Percentiles rank a stretch among this genome's conserved stretches.
Conservation (phyloP, 164 flowering plant genomes). For the Piper betle region DNA sequence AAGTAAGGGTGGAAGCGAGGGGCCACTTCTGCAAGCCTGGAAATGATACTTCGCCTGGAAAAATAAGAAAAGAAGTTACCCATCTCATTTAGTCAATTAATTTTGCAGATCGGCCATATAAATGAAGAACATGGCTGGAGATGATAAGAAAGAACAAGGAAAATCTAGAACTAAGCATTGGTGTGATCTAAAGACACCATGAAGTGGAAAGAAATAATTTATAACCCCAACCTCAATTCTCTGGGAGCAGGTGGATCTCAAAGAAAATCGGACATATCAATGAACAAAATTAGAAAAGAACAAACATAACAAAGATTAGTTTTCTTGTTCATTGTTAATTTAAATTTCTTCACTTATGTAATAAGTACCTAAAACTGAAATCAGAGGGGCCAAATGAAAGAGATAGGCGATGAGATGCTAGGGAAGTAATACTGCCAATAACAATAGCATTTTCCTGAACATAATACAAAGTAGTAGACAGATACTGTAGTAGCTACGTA, state of each 20-base stretch:
- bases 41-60: slow-evolving; percentile 32
- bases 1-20: slow-evolving; percentile 32
- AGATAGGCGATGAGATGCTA: background rate
- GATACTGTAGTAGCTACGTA: background rate
- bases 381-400: background rate
- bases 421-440: background rate
- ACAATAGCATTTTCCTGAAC: background rate
- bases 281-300: no score
- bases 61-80: no score
- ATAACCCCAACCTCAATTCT: no score
- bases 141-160: background rate
- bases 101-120: background rate
- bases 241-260: no score
- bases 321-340: no score
- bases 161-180: no score
- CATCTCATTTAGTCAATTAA: background rate
- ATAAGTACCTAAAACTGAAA: no score
- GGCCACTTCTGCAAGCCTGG: slow-evolving; percentile 23
- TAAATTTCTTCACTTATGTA: no score
- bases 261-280: no score
- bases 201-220: no score
- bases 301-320: no score
- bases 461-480: background rate
- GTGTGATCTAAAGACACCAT: no score
- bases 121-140: background rate